Evolutionary conservation across 2,329 filamentous ascomycete species (phyloP).

Genomic region (Pseudogymnoascus sp.): DNA sequence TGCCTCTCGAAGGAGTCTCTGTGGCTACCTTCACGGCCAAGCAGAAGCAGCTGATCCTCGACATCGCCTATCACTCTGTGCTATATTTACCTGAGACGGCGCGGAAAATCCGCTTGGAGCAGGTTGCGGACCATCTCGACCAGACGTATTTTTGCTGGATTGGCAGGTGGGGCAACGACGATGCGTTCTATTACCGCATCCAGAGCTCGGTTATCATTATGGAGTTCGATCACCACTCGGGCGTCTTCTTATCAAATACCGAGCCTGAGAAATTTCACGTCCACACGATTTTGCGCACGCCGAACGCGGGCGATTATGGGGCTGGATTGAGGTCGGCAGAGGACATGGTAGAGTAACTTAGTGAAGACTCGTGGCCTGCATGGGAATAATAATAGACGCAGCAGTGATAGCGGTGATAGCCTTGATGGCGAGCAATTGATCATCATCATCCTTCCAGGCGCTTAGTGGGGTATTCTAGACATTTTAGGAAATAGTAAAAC

Average conservation of each 20-base stretch:
- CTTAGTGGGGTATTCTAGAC: background rate
- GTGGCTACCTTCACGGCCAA: slow-evolving; percentile 39
- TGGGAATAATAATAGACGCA: background rate
- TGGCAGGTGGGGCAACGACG: slow-evolving; percentile 55
- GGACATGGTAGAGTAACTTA: background rate
- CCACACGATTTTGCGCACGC: slow-evolving; percentile 63
- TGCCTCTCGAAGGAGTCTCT: slow-evolving; percentile 59
- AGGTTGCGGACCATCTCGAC: slow-evolving; percentile 47
- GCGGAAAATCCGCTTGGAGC: slow-evolving; percentile 44
- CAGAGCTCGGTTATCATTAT: slow-evolving; percentile 67
- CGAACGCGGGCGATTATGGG: slow-evolving; percentile 72
- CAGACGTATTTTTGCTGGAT: slow-evolving; percentile 80
- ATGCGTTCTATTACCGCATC: slow-evolving; percentile 70
- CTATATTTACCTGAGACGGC: slow-evolving; percentile 45
- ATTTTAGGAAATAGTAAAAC: background rate
- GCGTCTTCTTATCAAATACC: slow-evolving; percentile 66
- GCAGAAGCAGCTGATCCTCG: slow-evolving; percentile 48
- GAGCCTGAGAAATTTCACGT: slow-evolving; percentile 73
- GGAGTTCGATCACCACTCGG: slow-evolving; percentile 75
- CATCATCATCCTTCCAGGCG: background rate
- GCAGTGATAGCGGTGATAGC: no score
- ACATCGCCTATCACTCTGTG: slow-evolving; percentile 60
- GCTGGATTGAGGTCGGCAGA: slow-evolving; percentile 34
- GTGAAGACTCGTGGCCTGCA: background rate
- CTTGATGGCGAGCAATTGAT: background rate